Conservation (phyloP, 208 protist genomes). For the Trypanosomatidae sp. region DNA sequence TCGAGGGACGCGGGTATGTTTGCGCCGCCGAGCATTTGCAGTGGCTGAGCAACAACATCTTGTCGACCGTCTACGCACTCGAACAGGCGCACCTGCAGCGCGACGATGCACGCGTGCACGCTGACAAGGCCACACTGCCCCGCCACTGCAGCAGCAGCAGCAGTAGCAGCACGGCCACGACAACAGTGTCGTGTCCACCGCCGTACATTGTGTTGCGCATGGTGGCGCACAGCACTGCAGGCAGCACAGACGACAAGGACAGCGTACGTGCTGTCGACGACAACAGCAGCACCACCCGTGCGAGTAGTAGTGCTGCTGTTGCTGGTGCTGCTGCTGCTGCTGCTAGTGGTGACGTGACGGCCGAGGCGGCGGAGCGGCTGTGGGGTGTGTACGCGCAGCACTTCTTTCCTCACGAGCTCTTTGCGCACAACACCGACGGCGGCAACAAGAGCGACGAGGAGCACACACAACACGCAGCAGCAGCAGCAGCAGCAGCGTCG, state of each 20-base stretch:
- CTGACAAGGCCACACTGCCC: background rate
- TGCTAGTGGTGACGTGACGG: background rate
- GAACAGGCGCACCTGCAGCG: constrained; percentile 1
- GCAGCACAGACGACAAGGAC: constrained; percentile 1
- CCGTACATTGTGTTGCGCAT: background rate
- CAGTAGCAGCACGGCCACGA: too few relatives aligned
- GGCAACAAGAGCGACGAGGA: background rate
- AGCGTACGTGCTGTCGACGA: too few relatives aligned
- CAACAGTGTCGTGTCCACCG: background rate
- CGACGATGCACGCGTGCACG: background rate
- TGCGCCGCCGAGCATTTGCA: background rate
- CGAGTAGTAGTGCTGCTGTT: background rate
- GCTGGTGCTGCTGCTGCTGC: background rate
- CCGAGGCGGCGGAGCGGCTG: background rate
- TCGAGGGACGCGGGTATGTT: too few relatives aligned
- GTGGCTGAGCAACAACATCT: background rate
- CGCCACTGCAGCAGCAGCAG: background rate
- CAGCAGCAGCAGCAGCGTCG: constrained; percentile 1
- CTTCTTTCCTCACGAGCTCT: background rate
- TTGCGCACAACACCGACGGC: background rate
- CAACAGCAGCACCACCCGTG: background rate
- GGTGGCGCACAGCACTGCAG: background rate
- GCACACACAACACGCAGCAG: background rate
- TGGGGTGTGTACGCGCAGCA: background rate
- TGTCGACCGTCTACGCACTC: too few relatives aligned